Evolutionary conservation across 768 basidiomycete genomes (phyloP).

Genomic region (Exidia glandulosa): DNA sequence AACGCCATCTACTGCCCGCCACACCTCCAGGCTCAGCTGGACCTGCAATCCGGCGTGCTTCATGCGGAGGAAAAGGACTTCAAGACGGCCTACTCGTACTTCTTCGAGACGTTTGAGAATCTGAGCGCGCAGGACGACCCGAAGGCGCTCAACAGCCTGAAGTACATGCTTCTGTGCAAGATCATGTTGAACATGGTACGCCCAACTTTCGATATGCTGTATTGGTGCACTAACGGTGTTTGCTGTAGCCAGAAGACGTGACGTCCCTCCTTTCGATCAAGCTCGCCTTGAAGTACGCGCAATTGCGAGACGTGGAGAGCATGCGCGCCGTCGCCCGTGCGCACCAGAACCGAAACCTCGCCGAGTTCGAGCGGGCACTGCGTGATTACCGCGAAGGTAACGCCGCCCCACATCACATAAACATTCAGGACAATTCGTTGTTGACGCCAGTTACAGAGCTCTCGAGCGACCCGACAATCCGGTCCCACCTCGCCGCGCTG

Average conservation of each 20-base stretch:
- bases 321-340: constrained; percentile 93
- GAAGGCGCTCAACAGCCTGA: constrained; percentile 69
- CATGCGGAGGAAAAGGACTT: constrained; percentile 98
- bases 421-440: too few relatives aligned
- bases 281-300: constrained; percentile 77
- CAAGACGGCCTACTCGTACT: constrained; percentile 93
- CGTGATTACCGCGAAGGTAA: constrained; percentile 76
- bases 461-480: constrained; percentile 89
- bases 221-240: background rate
- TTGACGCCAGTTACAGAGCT: too few relatives aligned
- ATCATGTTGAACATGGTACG: constrained; percentile 91
- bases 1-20: constrained; percentile 92
- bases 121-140: constrained; percentile 68
- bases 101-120: constrained; percentile 93
- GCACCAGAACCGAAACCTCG: constrained; percentile 83
- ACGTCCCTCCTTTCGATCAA: constrained; percentile 78
- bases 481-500: constrained; percentile 83
- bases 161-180: constrained; percentile 98
- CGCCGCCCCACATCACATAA: too few relatives aligned
- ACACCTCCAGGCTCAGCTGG: constrained; percentile 45
- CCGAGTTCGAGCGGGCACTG: constrained; percentile 80
- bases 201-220: too few relatives aligned
- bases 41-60: constrained; percentile 67
- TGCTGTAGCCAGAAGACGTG: constrained; percentile 82
- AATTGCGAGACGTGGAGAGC: constrained; percentile 81